A percentile compares a stretch with the other conserved stretches of the same genome.
These are phyloP conservation scores for Choricystis sp. DNA, from an alignment of 139 green algal genomes.

Conservation along the genomic window DNA sequence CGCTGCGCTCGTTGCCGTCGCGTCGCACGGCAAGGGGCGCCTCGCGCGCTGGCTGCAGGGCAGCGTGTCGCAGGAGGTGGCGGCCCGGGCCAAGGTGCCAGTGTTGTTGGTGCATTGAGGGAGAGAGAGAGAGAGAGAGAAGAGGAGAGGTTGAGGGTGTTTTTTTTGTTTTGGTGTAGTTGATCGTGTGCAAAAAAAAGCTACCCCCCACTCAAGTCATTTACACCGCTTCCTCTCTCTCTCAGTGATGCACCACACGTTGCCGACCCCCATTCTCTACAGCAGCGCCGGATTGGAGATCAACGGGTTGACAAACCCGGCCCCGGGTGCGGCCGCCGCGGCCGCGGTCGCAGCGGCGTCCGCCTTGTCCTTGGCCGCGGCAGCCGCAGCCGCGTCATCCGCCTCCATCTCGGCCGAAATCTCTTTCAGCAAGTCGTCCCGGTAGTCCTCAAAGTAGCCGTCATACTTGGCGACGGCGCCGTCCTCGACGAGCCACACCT, in stretches of 20 bases:
- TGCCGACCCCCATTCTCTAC: neutral
- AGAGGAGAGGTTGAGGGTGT: neutral
- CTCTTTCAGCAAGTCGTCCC: conserved; percentile 80
- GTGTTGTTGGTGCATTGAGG: neutral
- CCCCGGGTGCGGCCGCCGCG: too few relatives aligned
- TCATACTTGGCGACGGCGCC: conserved; percentile 69
- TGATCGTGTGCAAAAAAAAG: neutral
- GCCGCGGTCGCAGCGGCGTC: neutral
- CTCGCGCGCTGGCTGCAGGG: neutral
- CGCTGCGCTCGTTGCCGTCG: neutral
- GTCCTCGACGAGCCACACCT: conserved; percentile 98
- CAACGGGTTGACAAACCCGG: neutral
- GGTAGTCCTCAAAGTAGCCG: conserved; percentile 74
- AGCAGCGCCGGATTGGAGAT: neutral
- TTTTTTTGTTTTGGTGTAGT: neutral
- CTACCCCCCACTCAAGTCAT: neutral
- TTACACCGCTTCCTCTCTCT: neutral
- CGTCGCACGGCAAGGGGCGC: neutral
- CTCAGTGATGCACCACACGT: neutral
- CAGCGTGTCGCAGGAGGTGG: neutral
- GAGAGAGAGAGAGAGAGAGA: too few relatives aligned
- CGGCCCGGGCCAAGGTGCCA: neutral
- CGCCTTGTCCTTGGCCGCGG: too few relatives aligned
- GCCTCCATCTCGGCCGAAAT: conserved; percentile 88
- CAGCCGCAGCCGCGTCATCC: conserved; percentile 20